Evolutionary conservation across 257 asterid genomes (phyloP), one percentile per base, ranked within the genome.

Genomic region (Petunia secreta): DNA sequence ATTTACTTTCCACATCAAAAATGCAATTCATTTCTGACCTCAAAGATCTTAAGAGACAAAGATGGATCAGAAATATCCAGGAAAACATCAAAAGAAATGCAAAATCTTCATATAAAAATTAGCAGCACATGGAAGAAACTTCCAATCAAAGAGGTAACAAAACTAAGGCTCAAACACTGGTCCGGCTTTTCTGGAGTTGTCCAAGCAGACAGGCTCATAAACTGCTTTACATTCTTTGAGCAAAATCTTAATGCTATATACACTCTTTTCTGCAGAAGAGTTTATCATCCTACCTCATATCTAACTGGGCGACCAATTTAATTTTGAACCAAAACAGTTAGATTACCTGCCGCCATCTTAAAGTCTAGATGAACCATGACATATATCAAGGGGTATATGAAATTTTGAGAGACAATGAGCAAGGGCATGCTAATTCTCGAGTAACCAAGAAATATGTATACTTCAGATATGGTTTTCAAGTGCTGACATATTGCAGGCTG

Each of bases 11-110:
- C 25, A 69, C 59, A 46, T 9, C 8, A 69, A 36, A 69, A 8
- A 50, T 13, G 16, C 16, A 5, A 44, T 46, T 69, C 1, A 46
- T 46, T 58, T 7, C 59, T 46, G 25, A 25, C 40, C 58, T 44
- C 40, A 44, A 55, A 5, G 38, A 46, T 48, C 59, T 69, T 46
- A 48, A 69, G 41, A 34, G 41, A 69, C 58, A 69, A 48, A 48
- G 58, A 69, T 46, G 59, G 76, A 46, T 16, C 1, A 69, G 55
- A 69, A 69, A 69, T 46, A 13, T 48, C 76, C 59, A 69, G 25
- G 25, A 69, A 46, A 8, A 69, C 41, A 69, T 13, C 13, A 69
- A 4, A 38, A 46, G 53, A 67, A 2, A 4, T 8, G 58, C 76
- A 69, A 68, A 43, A 69, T 14, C 34, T 69, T 7, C 41, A 13